Conservation (phyloP, 768 basidiomycete genomes). For the Kwoniella europaea region DNA sequence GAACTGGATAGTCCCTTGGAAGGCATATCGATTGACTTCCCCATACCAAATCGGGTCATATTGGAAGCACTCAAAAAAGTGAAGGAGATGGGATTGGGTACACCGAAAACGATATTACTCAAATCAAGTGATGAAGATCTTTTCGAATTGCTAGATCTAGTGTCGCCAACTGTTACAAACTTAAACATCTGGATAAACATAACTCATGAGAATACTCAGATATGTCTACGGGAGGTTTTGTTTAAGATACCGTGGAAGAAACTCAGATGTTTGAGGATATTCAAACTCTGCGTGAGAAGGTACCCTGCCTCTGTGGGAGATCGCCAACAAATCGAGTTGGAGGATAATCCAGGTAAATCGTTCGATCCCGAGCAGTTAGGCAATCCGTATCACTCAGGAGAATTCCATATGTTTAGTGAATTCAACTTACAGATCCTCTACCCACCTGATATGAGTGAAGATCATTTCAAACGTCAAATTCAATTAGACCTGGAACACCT, state of each 20-base stretch:
- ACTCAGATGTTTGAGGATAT: not conserved
- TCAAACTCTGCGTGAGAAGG: not conserved
- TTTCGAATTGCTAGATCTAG: not conserved
- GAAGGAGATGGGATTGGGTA: not conserved
- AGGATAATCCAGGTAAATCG: not conserved
- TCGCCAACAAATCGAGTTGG: not conserved
- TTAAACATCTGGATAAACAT: not conserved
- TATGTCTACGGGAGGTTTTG: not conserved
- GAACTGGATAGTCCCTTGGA: not conserved
- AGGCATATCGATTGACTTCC: slow-evolving; percentile 5
- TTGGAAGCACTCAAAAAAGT: not conserved
- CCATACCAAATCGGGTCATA: not conserved
- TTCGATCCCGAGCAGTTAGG: not conserved
- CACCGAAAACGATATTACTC: not conserved
- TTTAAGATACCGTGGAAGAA: not conserved
- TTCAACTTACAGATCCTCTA: not conserved
- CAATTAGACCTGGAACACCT: not conserved
- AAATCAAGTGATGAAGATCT: slow-evolving; percentile 7
- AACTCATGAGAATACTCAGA: not conserved
- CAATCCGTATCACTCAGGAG: not conserved
- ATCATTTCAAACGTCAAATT: not conserved
- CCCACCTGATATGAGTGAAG: not conserved
- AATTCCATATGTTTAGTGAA: not conserved
- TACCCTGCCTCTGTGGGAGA: not conserved
- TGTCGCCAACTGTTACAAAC: not conserved